Percentiles rank a stretch among this genome's conserved stretches.
Evolutionary conservation across 176 grass and related monocot species (phyloP).

Genomic region (Pharus latifolius): DNA sequence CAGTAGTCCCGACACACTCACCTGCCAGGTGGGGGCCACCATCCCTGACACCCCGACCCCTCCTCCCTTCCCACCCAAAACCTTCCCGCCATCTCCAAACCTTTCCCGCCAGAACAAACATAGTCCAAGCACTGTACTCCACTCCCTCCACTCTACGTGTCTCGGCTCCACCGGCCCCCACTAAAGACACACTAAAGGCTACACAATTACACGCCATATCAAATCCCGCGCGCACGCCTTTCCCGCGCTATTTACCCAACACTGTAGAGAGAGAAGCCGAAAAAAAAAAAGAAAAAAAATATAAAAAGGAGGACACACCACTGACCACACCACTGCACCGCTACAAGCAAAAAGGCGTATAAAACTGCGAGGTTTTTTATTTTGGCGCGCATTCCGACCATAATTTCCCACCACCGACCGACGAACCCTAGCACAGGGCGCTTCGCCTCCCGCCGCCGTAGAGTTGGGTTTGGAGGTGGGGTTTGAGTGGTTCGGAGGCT

Average conservation of each 20-base stretch:
- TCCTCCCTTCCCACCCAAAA: not conserved
- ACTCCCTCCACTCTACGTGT: not conserved
- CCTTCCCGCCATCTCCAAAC: constrained; percentile 31
- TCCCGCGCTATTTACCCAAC: constrained; percentile 9
- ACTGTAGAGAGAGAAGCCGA: no score
- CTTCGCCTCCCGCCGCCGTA: not conserved
- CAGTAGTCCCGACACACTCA: constrained; percentile 8
- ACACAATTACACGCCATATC: no score
- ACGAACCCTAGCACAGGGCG: not conserved
- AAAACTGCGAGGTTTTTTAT: no score
- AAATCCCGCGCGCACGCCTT: rapidly evolving
- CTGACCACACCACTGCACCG: no score
- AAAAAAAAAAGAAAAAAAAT: not conserved
- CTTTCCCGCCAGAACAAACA: constrained; percentile 45
- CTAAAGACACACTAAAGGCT: no score
- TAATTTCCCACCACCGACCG: not conserved
- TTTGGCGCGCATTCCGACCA: constrained; percentile 34
- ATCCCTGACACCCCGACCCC: not conserved
- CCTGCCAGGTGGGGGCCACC: not conserved
- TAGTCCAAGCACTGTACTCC: not conserved
- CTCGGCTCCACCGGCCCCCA: no score
- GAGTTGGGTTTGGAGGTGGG: not conserved
- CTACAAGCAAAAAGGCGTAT: no score
- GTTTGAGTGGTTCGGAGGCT: not conserved
- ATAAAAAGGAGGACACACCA: not conserved